A percentile compares a stretch with the other conserved stretches of the same genome.
phyloP scores from a whole-genome alignment of 305 asterid species.

The Rubia balearica region DNA sequence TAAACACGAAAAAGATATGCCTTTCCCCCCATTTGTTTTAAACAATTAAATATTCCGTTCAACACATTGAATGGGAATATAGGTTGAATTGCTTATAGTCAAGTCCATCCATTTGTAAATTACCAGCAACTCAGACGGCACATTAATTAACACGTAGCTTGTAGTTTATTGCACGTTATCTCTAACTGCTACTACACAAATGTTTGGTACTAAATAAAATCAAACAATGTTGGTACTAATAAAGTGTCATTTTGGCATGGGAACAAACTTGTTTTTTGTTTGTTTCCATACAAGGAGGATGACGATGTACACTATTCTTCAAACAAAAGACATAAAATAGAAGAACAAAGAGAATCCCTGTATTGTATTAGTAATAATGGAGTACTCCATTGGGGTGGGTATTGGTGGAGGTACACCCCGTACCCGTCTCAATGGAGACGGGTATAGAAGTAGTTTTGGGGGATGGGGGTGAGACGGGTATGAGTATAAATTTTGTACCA shows the following conservation, averaged over 20 bases:
- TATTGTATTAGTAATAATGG: too few species aligned
- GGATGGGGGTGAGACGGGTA: too few species aligned
- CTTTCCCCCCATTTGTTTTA: too few species aligned
- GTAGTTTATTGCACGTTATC: background rate
- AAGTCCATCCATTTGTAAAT: background rate
- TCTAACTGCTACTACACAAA: background rate
- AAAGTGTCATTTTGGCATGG: background rate
- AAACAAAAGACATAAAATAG: too few species aligned
- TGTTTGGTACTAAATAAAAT: background rate
- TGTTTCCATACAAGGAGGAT: constrained; percentile 12
- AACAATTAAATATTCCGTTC: background rate
- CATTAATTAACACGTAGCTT: background rate
- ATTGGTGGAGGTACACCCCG: too few species aligned
- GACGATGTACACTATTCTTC: too few species aligned
- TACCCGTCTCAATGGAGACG: too few species aligned
- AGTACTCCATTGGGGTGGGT: too few species aligned
- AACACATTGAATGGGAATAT: background rate
- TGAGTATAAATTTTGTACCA: too few species aligned
- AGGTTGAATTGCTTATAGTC: background rate
- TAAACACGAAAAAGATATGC: too few species aligned
- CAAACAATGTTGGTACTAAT: background rate
- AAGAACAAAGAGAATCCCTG: too few species aligned
- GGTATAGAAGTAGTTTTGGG: too few species aligned
- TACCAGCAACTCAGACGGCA: background rate
- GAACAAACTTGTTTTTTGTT: background rate